phyloP scores from a whole-genome alignment of 441 rosid genomes.

The Macaranga tanarius region DNA sequence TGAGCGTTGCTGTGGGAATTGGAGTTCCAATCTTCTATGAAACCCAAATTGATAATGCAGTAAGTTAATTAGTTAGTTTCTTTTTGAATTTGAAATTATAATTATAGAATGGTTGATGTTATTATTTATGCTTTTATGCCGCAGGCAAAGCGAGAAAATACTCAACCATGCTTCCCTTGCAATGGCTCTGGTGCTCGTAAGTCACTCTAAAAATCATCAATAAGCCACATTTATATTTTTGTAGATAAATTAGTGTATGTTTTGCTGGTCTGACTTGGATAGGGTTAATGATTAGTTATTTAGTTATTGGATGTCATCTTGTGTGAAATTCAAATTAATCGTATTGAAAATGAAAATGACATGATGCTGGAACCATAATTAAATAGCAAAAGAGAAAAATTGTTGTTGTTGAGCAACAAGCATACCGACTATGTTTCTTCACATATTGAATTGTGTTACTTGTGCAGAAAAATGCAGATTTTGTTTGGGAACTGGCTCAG shows the following conservation, averaged over 20 bases:
- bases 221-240: too few species aligned
- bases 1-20: slow-evolving; percentile 76
- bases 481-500: slow-evolving; percentile 72
- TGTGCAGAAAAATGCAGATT: slow-evolving; percentile 76
- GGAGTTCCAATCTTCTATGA: slow-evolving; percentile 91
- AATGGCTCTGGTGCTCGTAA: slow-evolving; percentile 94
- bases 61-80: slow-evolving; percentile 31
- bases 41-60: slow-evolving; percentile 83
- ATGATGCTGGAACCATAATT: background rate
- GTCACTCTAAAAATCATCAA: too few species aligned
- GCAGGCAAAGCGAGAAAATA: slow-evolving; percentile 85
- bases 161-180: slow-evolving; percentile 96
- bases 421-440: background rate
- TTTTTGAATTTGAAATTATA: background rate
- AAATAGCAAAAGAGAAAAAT: too few species aligned
- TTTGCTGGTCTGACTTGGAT: background rate
- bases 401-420: background rate
- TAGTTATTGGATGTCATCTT: too few species aligned
- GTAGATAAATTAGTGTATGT: too few species aligned
- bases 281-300: too few species aligned
- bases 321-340: background rate
- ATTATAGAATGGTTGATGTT: background rate
- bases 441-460: background rate
- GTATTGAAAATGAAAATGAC: background rate
- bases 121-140: background rate